Evolutionary conservation across 176 grass and related monocot species (phyloP), one percentile per base, ranked within the genome.

Genomic region (Triticum dicoccoides): DNA sequence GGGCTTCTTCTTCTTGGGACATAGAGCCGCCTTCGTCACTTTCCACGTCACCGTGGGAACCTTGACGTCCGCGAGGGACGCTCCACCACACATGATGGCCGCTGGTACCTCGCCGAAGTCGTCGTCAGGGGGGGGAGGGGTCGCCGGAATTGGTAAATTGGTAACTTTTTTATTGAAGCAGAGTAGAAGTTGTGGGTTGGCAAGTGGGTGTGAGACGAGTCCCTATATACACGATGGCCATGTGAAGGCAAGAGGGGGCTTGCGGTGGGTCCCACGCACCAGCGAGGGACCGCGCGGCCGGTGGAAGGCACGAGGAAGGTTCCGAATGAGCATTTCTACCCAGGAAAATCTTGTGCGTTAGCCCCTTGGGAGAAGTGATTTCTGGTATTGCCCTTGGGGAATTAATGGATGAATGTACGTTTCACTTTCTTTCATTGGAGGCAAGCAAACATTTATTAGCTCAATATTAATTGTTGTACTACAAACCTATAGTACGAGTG

Each of bases 51-150:
- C 21, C 61, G 38, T 78, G 33, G 84, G 25, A 23, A 80, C 73
- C 67, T 87, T 84, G 52, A 84, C 86, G 47, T 80, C 23, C 6
- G 76, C 64, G 77, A 98, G 75, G 63, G 92, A 88, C 64, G 88
- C 91, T n/a, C 96, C 96, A 56, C 96, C 93, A 13, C 96, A 98
- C 96, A 98, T 95, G 86, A 15, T 51, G 47, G 47, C 47, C 4
- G 13, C 47, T 51, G 47, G 4, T 51, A 79, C 69, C 77, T 39
- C 2, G 39, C 2, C 9, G 39, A 42, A 42, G 39, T 10, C 39
- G 39, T 42, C 39, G 8, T 42, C 9, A 9, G 8, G 39, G 38
- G 34, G 38, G 7, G 6, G 38, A 7, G 38, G 8, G 6, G 7
- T 3, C 39, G 2, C 39, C 39, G 39, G 39, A 42, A 42, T 42